Evolutionary conservation across 140 eudicot species (phyloP).

Genomic region (Artemisia princeps): DNA sequence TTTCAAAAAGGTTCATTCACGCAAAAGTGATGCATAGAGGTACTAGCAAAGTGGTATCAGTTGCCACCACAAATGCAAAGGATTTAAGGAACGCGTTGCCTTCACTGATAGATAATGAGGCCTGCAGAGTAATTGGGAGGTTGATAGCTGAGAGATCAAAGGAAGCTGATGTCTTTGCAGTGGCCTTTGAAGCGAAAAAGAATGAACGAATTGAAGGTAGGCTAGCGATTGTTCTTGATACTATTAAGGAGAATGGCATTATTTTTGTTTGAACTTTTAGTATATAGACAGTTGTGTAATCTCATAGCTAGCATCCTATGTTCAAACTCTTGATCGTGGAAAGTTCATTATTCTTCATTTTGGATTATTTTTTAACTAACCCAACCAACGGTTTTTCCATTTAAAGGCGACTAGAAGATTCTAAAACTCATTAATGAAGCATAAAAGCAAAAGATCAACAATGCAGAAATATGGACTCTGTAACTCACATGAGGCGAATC

Average conservation of each 20-base stretch:
- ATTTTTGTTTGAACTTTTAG: slow-evolving; percentile 43
- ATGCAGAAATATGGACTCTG: no score
- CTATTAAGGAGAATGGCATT: slow-evolving; percentile 76
- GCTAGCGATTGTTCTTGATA: slow-evolving; percentile 74
- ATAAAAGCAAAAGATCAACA: no score
- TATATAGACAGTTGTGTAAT: slow-evolving; percentile 9
- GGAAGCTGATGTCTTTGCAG: slow-evolving; percentile 86
- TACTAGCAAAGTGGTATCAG: slow-evolving; percentile 92
- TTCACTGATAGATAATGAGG: slow-evolving; percentile 66
- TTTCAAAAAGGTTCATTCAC: slow-evolving; percentile 76
- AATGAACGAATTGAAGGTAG: slow-evolving; percentile 75
- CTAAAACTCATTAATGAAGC: no score
- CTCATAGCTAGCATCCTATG: background rate
- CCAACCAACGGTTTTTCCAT: no score
- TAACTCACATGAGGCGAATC: no score
- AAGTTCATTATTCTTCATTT: background rate
- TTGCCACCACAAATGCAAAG: slow-evolving; percentile 82
- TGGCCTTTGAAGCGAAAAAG: slow-evolving; percentile 65
- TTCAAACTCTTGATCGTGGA: background rate
- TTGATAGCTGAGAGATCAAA: slow-evolving; percentile 88
- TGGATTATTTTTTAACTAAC: no score
- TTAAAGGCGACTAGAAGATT: no score
- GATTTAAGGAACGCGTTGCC: slow-evolving; percentile 77
- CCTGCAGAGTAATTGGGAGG: slow-evolving; percentile 72
- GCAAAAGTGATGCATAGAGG: slow-evolving; percentile 98